Evolutionary conservation across 257 asterid genomes (phyloP).

Genomic region (Capsicum baccatum): DNA sequence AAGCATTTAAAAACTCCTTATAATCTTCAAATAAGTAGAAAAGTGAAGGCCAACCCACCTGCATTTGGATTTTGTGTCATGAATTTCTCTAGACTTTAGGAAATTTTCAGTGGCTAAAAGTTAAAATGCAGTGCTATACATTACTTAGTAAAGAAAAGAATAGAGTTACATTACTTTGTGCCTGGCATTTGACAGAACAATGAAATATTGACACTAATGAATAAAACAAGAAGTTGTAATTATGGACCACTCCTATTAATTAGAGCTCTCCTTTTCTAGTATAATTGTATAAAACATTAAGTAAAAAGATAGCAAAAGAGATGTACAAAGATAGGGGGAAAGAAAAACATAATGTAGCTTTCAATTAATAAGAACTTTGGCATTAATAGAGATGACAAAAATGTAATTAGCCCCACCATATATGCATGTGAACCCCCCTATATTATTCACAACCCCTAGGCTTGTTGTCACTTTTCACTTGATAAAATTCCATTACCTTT

Average conservation of each 20-base stretch:
- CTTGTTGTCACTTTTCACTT: constrained; percentile 26
- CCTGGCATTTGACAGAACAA: constrained; percentile 13
- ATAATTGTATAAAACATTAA: constrained; percentile 24
- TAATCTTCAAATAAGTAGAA: background rate
- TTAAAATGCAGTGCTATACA: background rate
- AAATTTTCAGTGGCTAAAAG: background rate
- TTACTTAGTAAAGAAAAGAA: background rate
- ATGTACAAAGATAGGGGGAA: background rate
- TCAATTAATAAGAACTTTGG: constrained; percentile 28
- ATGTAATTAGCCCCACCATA: constrained; percentile 44
- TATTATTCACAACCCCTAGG: constrained; percentile 35
- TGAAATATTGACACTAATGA: constrained; percentile 28
- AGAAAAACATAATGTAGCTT: constrained; percentile 42
- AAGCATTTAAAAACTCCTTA: too few relatives aligned
- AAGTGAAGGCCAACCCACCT: constrained; percentile 7
- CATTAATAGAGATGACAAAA: constrained; percentile 13
- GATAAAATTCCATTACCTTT: background rate
- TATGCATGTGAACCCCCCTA: constrained; percentile 48
- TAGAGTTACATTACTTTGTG: too few relatives aligned
- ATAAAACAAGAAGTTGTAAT: constrained; percentile 26
- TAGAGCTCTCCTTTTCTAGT: background rate
- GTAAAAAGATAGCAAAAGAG: constrained; percentile 42
- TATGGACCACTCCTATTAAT: constrained; percentile 49
- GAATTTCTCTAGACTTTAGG: background rate
- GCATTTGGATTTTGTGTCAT: background rate